Base-by-base conservation (phyloP, 371 early-diverging fungal genomes). In the Mucor mucedo region DNA sequence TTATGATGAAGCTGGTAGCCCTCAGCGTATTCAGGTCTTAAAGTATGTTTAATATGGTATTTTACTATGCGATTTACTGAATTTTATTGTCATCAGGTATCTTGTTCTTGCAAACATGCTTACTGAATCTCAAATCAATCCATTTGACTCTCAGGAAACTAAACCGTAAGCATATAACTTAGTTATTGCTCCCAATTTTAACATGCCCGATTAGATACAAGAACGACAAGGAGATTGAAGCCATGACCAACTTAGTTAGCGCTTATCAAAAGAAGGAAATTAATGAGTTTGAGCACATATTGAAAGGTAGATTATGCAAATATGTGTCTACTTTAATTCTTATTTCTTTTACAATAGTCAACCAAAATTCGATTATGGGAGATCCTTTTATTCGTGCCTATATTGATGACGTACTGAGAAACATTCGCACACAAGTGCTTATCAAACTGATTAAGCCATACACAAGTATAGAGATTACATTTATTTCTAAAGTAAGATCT, bases 141-240 rank as follows among this genome's bases (percentile, higher is more conserved):
- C 96, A 0, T 95, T 98, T 63, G 95, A 96, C 70, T 95, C 96
- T 4, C 97, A 95, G 76, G 98, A 98, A 77, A 96, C 97, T 5
- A 95, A 95, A 71, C 50, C 50, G 50, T 50, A 50, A 50, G 50
- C 10, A 1, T 47, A 11, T 2, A 28, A 11, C 11, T 48, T 48
- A 10, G 7, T 11, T 30, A 50, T 1, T 6, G 27, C 21, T 50
- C 29, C 7, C 30, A 30, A 30, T 50, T 11, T 13, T 50, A 28
- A 29, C 13, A 4, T 49, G 2, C 13, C 5, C 13, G 16, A 44
- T 21, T 8, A 93, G 97, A 72, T 95, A 96, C 79, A 93, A 92
- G 63, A 92, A 89, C 68, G 95, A 98, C 70, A 84, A 86, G 27
- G 91, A 94, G 56, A 95, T 98, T 60, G 87, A 87, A 33, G 94